A percentile compares a stretch with the other conserved stretches of the same genome.
phyloP scores from a whole-genome alignment of 2,329 filamentous ascomycete genomes.

The Paecilomyces dactylethromorphus region DNA sequence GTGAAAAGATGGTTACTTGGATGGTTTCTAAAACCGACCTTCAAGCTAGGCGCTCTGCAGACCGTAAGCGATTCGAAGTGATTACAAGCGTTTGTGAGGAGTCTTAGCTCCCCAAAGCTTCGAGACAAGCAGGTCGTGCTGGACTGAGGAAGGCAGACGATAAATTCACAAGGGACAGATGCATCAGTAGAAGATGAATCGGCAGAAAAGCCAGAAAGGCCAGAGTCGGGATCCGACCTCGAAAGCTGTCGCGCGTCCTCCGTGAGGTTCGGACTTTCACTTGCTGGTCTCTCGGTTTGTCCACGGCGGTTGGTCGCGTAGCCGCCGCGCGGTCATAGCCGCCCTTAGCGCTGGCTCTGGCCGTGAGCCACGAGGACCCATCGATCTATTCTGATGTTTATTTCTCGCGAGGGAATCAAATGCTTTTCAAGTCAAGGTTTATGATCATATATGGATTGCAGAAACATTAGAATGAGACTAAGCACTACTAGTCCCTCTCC shows the following conservation, averaged over 20 bases:
- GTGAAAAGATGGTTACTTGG: neutral
- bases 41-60: neutral
- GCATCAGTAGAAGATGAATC: neutral
- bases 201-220: neutral
- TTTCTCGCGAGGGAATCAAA: neutral
- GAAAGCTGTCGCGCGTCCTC: slow-evolving; percentile 10
- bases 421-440: neutral
- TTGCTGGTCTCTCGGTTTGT: neutral
- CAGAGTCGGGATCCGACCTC: neutral
- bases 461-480: no score
- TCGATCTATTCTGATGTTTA: neutral
- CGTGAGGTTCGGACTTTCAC: neutral
- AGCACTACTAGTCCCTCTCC: no score
- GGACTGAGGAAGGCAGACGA: neutral
- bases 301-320: slow-evolving; percentile 13
- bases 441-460: neutral
- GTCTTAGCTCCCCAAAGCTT: neutral
- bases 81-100: neutral
- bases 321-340: slow-evolving; percentile 14
- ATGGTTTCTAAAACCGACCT: neutral
- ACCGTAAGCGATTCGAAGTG: neutral
- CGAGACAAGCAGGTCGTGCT: neutral
- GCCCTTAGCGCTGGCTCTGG: slow-evolving; percentile 16
- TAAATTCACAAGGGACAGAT: neutral
- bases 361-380: neutral